Percentiles rank a stretch among this genome's conserved stretches.
These are phyloP conservation scores for Lanmaoa pseudosensibilis DNA, from an alignment of 768 basidiomycete species.

Conservation along the genomic window DNA sequence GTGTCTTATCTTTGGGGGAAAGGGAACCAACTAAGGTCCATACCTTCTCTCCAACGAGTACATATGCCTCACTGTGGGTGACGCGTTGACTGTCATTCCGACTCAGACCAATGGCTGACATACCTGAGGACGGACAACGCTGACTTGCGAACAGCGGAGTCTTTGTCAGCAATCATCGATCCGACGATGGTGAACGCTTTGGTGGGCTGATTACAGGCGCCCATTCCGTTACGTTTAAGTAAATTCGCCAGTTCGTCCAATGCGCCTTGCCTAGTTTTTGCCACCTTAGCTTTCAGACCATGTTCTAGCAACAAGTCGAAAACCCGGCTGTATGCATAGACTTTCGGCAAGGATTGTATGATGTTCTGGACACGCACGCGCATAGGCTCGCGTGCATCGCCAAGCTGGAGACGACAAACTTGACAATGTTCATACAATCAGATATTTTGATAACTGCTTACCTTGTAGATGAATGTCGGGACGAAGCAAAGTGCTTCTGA, in stretches of 20 bases:
- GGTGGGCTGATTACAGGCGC: constrained; percentile 69
- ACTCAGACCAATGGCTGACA: constrained; percentile 21
- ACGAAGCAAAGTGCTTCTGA: constrained; percentile 85
- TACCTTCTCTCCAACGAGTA: constrained; percentile 80
- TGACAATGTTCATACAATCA: not conserved
- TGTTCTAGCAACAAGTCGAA: constrained; percentile 87
- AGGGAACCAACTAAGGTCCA: constrained; percentile 77
- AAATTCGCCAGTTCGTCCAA: constrained; percentile 79
- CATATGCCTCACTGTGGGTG: constrained; percentile 69
- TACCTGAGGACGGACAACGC: constrained; percentile 81
- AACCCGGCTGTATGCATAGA: constrained; percentile 91
- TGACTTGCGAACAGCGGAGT: constrained; percentile 85
- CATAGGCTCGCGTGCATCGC: constrained; percentile 85
- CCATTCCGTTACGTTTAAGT: constrained; percentile 79
- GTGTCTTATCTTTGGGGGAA: constrained; percentile 85
- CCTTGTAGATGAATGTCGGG: constrained; percentile 88
- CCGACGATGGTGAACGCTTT: constrained; percentile 81
- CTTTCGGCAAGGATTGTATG: constrained; percentile 80
- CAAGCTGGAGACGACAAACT: constrained; percentile 57
- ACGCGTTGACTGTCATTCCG: constrained; percentile 7
- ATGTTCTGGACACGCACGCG: constrained; percentile 79
- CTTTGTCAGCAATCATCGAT: constrained; percentile 83
- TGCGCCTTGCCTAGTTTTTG: constrained; percentile 86
- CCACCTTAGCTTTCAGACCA: constrained; percentile 86
- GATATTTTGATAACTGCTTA: constrained; percentile 28